Base-by-base conservation (phyloP, 1,139 yeast genomes). In the Saccharomyces pastorianus region DNA sequence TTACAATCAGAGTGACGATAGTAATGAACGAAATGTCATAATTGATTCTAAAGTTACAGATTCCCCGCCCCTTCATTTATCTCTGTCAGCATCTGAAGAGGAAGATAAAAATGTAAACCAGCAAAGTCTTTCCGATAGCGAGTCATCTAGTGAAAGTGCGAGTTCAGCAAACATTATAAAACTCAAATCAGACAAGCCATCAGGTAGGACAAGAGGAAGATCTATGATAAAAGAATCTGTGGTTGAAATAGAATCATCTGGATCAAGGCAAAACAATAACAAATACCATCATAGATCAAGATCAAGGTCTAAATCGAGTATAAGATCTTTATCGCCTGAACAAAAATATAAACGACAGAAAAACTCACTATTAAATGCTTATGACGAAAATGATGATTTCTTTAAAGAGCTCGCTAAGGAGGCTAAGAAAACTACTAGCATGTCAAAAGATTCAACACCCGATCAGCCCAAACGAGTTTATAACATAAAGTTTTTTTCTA, bases 341-440 rank as follows among this genome's bases (percentile, higher is more conserved):
- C 20, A 23, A 4, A 48, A 51, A 13, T 38, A n/a, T 9, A 46
- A 32, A 28, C 50, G 27, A 49, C 48, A 31, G 27, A 42, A 29
- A 31, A 28, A 17, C 6, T 2, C 25, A 17, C 34, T 44, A 13
- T 25, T 47, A 27, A 54, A 48, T 9, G 7, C 42, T 7, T 38
- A 38, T 17, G 68, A 64, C 46, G 69, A 64, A 50, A 63, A 65
- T 48, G 72, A 68, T 41, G 69, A 65, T 9, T 65, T 67, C 28
- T 68, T 65, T 50, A 61, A 59, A 49, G 67, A 63, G 17, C 54
- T 70, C 26, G 66, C 66, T 6, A 62, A 61, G 46, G 60, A 61
- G 38, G 60, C 57, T 17, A 53, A 52, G 31, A 50, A 50, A n/a
- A 47, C 51, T 14, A 28, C 55, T 27, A 54, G 50, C 25, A 48